Conservation (phyloP, 345 rosid genomes). For the Populus davidiana region DNA sequence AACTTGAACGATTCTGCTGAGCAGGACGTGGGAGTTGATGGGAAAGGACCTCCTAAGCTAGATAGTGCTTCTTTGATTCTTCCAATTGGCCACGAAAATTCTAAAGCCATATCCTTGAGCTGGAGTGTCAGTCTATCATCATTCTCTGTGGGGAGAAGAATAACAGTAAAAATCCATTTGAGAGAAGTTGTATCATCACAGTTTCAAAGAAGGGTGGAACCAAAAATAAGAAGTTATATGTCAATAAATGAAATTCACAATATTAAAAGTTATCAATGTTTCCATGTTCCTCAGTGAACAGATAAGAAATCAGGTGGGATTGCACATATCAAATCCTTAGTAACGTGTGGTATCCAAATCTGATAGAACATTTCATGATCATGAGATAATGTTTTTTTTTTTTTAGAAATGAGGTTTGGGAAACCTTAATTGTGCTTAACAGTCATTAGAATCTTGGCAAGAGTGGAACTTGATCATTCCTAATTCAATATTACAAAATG, state of each 20-base stretch:
- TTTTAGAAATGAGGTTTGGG: neutral
- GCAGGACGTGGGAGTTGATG: conserved; percentile 58
- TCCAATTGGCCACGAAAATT: conserved; percentile 74
- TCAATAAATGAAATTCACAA: neutral
- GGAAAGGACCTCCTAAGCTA: conserved; percentile 37
- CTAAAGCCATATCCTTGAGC: conserved; percentile 58
- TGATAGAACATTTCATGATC: neutral
- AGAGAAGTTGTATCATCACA: neutral
- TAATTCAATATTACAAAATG: neutral
- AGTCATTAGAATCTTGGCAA: neutral
- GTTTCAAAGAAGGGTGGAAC: neutral
- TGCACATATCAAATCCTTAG: neutral
- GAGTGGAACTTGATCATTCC: neutral
- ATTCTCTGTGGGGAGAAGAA: conserved; percentile 39
- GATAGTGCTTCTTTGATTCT: conserved; percentile 56
- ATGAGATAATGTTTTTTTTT: neutral
- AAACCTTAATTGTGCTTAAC: neutral
- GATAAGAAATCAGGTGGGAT: neutral
- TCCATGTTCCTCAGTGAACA: neutral
- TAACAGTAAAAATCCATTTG: neutral
- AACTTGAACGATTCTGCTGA: conserved; percentile 42
- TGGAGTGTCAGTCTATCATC: conserved; percentile 53
- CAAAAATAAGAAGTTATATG: neutral
- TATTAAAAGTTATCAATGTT: neutral
- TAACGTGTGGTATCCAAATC: neutral